phyloP scores from a whole-genome alignment of 805 yeast genomes.

The Schwanniomyces vanrijiae region DNA sequence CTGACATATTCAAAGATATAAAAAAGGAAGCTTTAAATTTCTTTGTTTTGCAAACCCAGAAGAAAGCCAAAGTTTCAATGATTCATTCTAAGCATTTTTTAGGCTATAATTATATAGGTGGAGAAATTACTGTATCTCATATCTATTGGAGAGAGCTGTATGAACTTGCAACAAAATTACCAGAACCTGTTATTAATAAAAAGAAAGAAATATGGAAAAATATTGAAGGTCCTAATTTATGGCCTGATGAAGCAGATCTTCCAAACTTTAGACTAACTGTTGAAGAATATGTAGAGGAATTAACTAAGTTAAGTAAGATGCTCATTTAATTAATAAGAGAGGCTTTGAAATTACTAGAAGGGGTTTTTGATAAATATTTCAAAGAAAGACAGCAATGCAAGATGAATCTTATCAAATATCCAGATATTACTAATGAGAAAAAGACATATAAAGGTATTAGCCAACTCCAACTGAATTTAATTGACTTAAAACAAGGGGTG shows the following conservation, averaged over 20 bases:
- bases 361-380: conserved; percentile 47
- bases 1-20: conserved; percentile 25
- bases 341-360: conserved; percentile 47
- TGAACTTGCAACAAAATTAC: conserved; percentile 54
- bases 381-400: conserved; percentile 50
- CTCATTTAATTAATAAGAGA: conserved; percentile 52
- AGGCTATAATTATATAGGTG: conserved; percentile 56
- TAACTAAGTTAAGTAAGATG: conserved; percentile 42
- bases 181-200: conserved; percentile 29
- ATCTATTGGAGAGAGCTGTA: conserved; percentile 62
- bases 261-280: conserved; percentile 46
- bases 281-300: conserved; percentile 40
- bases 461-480: conserved; percentile 24
- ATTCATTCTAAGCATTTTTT: conserved; percentile 54
- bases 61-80: conserved; percentile 49
- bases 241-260: conserved; percentile 42
- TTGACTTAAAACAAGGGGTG: conserved; percentile 36
- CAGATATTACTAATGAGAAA: conserved; percentile 34
- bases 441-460: conserved; percentile 11
- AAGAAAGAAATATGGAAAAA: conserved; percentile 45
- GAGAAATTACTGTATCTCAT: conserved; percentile 52
- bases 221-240: conserved; percentile 56
- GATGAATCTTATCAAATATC: conserved; percentile 59
- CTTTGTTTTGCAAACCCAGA: conserved; percentile 45
- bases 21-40: conserved; percentile 37